phyloP scores from a whole-genome alignment of 106 monocot species.

The Xerophyta viscosa region DNA sequence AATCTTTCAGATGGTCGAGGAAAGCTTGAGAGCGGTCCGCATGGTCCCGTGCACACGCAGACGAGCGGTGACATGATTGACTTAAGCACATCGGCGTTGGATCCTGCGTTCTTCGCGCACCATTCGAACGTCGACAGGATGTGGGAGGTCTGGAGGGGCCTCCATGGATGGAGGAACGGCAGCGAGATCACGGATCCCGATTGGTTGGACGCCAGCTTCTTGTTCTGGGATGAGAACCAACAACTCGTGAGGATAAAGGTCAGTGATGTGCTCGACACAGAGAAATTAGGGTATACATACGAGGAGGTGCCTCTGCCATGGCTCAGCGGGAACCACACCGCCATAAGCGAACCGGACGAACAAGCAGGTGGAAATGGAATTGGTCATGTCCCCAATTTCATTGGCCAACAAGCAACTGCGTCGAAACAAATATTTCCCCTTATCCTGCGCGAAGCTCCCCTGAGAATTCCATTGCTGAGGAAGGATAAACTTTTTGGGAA shows the following conservation, averaged over 20 bases:
- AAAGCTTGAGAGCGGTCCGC: neutral
- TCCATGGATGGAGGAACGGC: neutral
- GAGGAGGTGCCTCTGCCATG: neutral
- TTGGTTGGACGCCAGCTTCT: constrained; percentile 11
- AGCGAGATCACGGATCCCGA: neutral
- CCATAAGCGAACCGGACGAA: too few species aligned
- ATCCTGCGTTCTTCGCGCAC: constrained; percentile 8
- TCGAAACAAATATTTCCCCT: neutral
- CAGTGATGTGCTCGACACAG: neutral
- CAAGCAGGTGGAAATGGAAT: neutral
- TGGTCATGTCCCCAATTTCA: too few species aligned
- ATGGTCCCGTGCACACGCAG: neutral
- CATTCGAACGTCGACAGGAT: constrained; percentile 10
- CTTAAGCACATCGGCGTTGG: neutral
- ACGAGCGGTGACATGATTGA: neutral
- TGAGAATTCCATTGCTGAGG: constrained; percentile 8
- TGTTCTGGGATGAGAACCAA: constrained; percentile 16
- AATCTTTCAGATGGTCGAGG: neutral
- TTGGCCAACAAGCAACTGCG: too few species aligned
- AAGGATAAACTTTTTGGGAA: neutral
- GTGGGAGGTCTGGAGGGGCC: constrained; percentile 5
- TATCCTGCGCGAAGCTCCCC: constrained; percentile 1
- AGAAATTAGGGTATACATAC: neutral
- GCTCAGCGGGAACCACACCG: neutral
- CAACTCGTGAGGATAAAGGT: constrained; percentile 7